Conservation (phyloP, 768 basidiomycete species). For the Pleurotus sapidus region DNA sequence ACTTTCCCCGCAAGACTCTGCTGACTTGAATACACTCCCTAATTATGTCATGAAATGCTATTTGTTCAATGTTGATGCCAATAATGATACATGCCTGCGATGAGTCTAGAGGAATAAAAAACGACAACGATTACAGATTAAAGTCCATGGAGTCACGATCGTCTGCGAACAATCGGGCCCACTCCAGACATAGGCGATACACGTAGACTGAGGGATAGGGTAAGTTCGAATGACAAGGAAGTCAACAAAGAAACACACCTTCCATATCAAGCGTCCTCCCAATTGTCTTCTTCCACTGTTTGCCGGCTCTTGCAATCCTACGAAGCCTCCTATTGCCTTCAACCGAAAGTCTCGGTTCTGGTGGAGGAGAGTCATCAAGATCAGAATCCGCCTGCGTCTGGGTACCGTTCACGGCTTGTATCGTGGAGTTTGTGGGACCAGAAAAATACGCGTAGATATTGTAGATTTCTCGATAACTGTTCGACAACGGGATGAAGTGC, state of each 20-base stretch:
- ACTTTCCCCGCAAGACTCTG: not conserved
- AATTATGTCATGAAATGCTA: not conserved
- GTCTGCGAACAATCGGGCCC: constrained; percentile 81
- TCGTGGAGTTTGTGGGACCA: constrained; percentile 64
- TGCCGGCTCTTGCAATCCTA: constrained; percentile 88
- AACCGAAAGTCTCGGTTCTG: constrained; percentile 30
- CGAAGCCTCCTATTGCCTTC: constrained; percentile 74
- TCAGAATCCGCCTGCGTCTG: constrained; percentile 5
- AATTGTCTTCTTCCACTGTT: constrained; percentile 85
- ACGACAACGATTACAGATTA: constrained; percentile 10
- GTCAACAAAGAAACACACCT: constrained; percentile 47
- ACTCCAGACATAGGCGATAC: constrained; percentile 85
- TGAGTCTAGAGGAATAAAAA: not conserved
- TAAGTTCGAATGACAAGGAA: not conserved
- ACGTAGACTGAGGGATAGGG: constrained; percentile 62
- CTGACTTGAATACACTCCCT: no score
- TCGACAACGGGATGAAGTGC: constrained; percentile 91
- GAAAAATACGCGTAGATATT: constrained; percentile 94
- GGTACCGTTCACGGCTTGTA: constrained; percentile 52
- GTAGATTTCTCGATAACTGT: constrained; percentile 88
- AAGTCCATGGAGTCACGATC: constrained; percentile 73
- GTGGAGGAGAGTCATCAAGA: not conserved
- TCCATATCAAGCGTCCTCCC: constrained; percentile 91
- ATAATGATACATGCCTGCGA: constrained; percentile 9
- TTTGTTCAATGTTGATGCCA: constrained; percentile 1